A percentile compares a stretch with the other conserved stretches of the same genome.
Evolutionary conservation across 2,329 filamentous ascomycete species (phyloP).

Genomic region (Fusarium sp.): DNA sequence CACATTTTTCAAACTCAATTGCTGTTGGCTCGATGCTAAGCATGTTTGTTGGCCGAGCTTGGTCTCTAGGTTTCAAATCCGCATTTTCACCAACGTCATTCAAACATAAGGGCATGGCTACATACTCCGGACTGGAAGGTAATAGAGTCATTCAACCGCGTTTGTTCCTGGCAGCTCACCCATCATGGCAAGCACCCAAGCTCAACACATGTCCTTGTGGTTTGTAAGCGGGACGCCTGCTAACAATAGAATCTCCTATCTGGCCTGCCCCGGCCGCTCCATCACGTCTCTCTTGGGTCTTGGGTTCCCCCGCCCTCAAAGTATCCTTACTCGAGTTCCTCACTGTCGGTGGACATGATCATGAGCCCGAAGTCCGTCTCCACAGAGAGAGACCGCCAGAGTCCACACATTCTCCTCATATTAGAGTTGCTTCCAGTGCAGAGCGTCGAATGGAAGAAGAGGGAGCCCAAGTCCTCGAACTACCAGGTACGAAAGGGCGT

Average conservation of each 20-base stretch:
- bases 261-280: background rate
- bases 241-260: background rate
- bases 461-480: background rate
- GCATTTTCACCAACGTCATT: background rate
- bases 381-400: background rate
- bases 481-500: conserved; percentile 5
- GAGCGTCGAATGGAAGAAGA: background rate
- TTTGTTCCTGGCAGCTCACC: background rate
- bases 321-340: background rate
- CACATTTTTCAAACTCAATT: conserved; percentile 3
- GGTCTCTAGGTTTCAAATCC: background rate
- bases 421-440: conserved; percentile 2
- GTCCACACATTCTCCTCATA: background rate
- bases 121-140: background rate
- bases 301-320: background rate
- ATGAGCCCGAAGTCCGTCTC: background rate
- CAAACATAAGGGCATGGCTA: background rate
- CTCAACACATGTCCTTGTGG: background rate
- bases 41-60: background rate
- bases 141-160: background rate
- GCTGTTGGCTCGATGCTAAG: background rate
- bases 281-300: background rate
- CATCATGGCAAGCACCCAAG: background rate
- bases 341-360: background rate
- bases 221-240: background rate